These are phyloP conservation scores for Echinosophora koreensis DNA, from an alignment of 306 rosid species.

Conservation along the genomic window DNA sequence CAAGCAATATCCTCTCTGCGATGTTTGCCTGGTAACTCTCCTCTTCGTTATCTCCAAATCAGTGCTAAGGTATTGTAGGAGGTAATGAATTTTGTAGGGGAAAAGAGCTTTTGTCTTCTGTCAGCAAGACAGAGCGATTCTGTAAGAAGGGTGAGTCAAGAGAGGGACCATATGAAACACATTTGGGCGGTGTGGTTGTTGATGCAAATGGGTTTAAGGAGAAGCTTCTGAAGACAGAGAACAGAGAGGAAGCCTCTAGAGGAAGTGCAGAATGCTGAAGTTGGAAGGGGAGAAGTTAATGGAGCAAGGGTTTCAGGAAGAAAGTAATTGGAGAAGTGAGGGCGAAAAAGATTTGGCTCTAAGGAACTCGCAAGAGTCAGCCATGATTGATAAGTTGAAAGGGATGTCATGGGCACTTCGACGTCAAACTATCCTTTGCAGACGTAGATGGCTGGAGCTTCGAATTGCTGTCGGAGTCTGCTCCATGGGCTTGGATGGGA, in stretches of 20 bases:
- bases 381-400: conserved; percentile 41
- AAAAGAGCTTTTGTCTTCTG: conserved; percentile 81
- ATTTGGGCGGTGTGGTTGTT: conserved; percentile 30
- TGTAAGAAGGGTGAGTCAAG: conserved; percentile 73
- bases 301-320: conserved; percentile 44
- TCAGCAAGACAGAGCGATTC: conserved; percentile 87
- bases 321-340: conserved; percentile 39
- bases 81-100: conserved; percentile 53
- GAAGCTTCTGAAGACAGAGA: conserved; percentile 55
- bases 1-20: conserved; percentile 66
- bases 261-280: conserved; percentile 51
- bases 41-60: too few relatives aligned
- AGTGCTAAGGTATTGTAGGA: not conserved
- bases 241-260: not conserved
- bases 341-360: conserved; percentile 54
- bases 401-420: not conserved
- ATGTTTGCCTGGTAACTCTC: conserved; percentile 57
- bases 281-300: conserved; percentile 42
- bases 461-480: too few relatives aligned
- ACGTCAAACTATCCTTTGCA: too few relatives aligned
- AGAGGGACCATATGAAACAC: conserved; percentile 53
- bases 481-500: too few relatives aligned
- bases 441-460: too few relatives aligned
- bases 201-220: conserved; percentile 53
- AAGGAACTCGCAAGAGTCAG: conserved; percentile 51